These are phyloP conservation scores for Arthrobotrys sinensis DNA, from an alignment of 2,329 filamentous ascomycete species.

Conservation along the genomic window DNA sequence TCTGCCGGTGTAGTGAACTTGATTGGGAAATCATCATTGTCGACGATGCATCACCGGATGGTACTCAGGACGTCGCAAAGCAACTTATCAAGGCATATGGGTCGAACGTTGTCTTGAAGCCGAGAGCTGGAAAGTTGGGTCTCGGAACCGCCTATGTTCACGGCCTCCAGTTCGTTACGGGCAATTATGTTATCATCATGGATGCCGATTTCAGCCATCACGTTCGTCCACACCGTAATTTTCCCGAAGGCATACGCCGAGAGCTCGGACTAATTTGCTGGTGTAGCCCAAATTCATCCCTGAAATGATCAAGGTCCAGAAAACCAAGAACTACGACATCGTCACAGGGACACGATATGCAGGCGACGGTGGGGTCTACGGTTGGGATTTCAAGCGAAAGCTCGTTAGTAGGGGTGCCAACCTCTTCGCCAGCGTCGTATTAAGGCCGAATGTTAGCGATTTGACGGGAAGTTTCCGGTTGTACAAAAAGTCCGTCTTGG, in stretches of 20 bases:
- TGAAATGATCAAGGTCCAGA: slow-evolving; percentile 88
- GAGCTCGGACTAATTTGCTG: background rate
- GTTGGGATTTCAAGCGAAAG: slow-evolving; percentile 91
- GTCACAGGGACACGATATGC: slow-evolving; percentile 97
- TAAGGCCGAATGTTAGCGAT: slow-evolving; percentile 94
- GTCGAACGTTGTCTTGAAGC: slow-evolving; percentile 82
- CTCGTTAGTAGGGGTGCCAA: slow-evolving; percentile 90
- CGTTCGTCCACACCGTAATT: slow-evolving; percentile 63
- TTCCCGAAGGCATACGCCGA: no score
- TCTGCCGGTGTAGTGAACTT: slow-evolving; percentile 77
- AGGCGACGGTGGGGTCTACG: slow-evolving; percentile 88
- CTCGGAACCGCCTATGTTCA: slow-evolving; percentile 97
- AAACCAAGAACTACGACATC: slow-evolving; percentile 87
- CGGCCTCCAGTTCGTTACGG: slow-evolving; percentile 88
- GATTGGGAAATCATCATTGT: slow-evolving; percentile 98
- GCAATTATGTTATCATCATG: slow-evolving; percentile 99
- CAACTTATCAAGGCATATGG: slow-evolving; percentile 91
- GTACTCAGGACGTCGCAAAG: slow-evolving; percentile 89
- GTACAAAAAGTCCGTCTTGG: slow-evolving; percentile 90
- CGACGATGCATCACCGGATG: slow-evolving; percentile 97
- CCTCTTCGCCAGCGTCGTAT: slow-evolving; percentile 92
- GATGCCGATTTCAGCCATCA: slow-evolving; percentile 99
- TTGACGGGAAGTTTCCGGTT: slow-evolving; percentile 93
- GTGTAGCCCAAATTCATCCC: slow-evolving; percentile 90
- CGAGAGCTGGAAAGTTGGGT: slow-evolving; percentile 94